Conservation (phyloP, 2,329 filamentous ascomycete genomes). For the Paecilomyces variotii region DNA sequence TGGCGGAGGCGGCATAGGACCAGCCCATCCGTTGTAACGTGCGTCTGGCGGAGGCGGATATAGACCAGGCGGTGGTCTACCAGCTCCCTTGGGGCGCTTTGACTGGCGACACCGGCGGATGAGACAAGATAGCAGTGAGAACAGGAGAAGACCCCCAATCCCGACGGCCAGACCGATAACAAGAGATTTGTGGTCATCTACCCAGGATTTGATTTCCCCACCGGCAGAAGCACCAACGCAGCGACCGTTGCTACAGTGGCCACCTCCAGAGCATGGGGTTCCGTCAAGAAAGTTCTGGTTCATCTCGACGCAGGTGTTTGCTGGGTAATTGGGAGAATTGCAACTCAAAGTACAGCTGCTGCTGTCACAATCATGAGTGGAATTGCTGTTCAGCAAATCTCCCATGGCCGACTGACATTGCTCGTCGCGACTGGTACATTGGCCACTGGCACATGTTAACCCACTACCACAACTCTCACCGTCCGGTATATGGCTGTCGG, state of each 20-base stretch:
- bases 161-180: slow-evolving; percentile 71
- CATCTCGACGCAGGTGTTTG: slow-evolving; percentile 62
- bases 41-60: not conserved
- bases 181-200: slow-evolving; percentile 66
- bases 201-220: slow-evolving; percentile 67
- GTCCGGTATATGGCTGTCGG: slow-evolving; percentile 61
- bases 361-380: slow-evolving; percentile 70
- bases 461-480: slow-evolving; percentile 63
- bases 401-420: slow-evolving; percentile 86
- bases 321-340: slow-evolving; percentile 58
- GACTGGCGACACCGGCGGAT: slow-evolving; percentile 47
- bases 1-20: slow-evolving; percentile 5
- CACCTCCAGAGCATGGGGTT: slow-evolving; percentile 73
- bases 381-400: slow-evolving; percentile 61
- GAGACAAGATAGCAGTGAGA: slow-evolving; percentile 62
- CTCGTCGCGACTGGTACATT: slow-evolving; percentile 84
- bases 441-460: slow-evolving; percentile 77
- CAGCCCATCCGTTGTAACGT: slow-evolving; percentile 4
- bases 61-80: slow-evolving; percentile 4
- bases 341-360: slow-evolving; percentile 71
- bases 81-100: slow-evolving; percentile 14
- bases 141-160: slow-evolving; percentile 63
- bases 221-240: slow-evolving; percentile 64
- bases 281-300: slow-evolving; percentile 93
- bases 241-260: slow-evolving; percentile 67